A percentile compares a stretch with the other conserved stretches of the same genome.
Conservation (phyloP, 257 asterid genomes). For the Lycium barbarum region DNA sequence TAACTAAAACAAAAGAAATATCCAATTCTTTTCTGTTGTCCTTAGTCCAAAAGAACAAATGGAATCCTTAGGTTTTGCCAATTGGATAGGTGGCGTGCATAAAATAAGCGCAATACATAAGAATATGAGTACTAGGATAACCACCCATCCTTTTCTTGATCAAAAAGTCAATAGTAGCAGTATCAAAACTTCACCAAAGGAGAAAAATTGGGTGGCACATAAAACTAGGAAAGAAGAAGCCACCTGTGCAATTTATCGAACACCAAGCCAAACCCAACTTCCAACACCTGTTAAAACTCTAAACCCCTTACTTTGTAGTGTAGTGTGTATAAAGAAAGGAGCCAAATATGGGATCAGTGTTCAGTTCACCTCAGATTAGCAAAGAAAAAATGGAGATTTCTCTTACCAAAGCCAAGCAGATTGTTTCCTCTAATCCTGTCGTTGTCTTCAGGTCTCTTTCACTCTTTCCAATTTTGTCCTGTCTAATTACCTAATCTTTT, state of each 20-base stretch:
- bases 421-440: constrained; percentile 71
- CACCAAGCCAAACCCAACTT: constrained; percentile 38
- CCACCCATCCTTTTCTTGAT: background rate
- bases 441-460: constrained; percentile 70
- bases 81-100: background rate
- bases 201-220: background rate
- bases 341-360: constrained; percentile 59
- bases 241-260: constrained; percentile 21
- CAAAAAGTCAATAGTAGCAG: background rate
- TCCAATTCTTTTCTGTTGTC: background rate
- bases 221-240: background rate
- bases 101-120: background rate
- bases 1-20: background rate
- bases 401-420: constrained; percentile 68
- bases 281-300: constrained; percentile 32
- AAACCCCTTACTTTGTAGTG: no score
- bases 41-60: background rate
- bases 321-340: background rate
- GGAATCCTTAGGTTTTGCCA: background rate
- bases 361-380: constrained; percentile 53
- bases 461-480: no score
- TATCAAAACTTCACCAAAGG: background rate
- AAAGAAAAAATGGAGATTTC: constrained; percentile 64
- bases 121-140: background rate
- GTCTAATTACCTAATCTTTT: background rate